phyloP scores from a whole-genome alignment of 345 rosid species.

The Citrus glauca region DNA sequence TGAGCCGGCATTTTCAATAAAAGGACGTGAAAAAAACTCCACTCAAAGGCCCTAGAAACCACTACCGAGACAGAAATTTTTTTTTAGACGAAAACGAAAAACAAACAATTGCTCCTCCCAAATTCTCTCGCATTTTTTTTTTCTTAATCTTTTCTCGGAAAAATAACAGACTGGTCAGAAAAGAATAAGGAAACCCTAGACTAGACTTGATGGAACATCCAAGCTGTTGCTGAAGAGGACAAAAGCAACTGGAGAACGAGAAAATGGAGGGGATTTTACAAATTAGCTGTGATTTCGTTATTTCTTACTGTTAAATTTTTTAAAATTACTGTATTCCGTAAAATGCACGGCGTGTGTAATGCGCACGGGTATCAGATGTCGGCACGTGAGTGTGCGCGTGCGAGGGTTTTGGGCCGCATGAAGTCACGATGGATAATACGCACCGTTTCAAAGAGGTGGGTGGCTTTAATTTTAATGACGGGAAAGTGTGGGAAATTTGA shows the following conservation, averaged over 20 bases:
- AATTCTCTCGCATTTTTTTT: background rate
- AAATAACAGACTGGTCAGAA: background rate
- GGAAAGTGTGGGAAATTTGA: background rate
- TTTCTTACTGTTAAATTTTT: background rate
- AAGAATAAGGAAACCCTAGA: conserved; percentile 13
- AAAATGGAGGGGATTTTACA: conserved; percentile 31
- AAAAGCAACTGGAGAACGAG: conserved; percentile 20
- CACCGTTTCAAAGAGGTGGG: background rate
- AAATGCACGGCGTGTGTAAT: conserved; percentile 14
- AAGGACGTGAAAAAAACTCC: background rate
- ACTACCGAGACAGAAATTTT: background rate
- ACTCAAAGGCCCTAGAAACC: conserved; percentile 21
- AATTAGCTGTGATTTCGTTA: conserved; percentile 13
- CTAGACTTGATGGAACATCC: conserved; percentile 16
- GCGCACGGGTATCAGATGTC: conserved; percentile 7
- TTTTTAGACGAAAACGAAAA: background rate
- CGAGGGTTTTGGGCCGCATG: background rate
- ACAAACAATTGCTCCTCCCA: background rate
- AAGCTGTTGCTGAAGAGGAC: conserved; percentile 19
- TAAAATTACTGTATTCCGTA: background rate
- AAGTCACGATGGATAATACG: background rate
- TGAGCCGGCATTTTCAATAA: conserved; percentile 47
- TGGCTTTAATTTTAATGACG: background rate
- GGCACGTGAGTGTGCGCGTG: conserved; percentile 1
- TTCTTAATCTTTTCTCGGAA: background rate